These are phyloP conservation scores for Gentiana straminea DNA, from an alignment of 257 asterid species.

Conservation along the genomic window DNA sequence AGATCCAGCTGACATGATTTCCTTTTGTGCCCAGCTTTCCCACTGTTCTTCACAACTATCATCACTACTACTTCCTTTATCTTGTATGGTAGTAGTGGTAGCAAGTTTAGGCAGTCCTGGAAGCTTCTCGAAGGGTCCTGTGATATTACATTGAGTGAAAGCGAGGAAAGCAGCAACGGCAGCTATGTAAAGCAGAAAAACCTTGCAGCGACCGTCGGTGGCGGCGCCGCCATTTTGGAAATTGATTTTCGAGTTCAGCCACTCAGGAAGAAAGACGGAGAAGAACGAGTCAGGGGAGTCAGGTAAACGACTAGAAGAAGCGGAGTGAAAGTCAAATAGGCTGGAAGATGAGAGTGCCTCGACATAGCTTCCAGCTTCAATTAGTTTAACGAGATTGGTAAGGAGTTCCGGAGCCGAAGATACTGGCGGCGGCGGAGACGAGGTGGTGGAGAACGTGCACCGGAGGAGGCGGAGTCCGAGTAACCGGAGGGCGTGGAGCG, in stretches of 20 bases:
- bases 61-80: constrained; percentile 12
- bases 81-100: constrained; percentile 10
- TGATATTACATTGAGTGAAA: constrained; percentile 62
- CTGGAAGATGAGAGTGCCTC: constrained; percentile 52
- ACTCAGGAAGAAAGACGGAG: constrained; percentile 43
- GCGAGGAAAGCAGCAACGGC: constrained; percentile 70
- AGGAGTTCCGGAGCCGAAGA: constrained; percentile 23
- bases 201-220: constrained; percentile 31
- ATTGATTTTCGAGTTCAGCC: constrained; percentile 35
- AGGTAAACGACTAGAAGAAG: constrained; percentile 12
- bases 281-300: constrained; percentile 59
- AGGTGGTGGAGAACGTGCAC: constrained; percentile 45
- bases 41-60: constrained; percentile 58
- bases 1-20: constrained; percentile 74
- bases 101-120: constrained; percentile 52
- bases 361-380: constrained; percentile 60
- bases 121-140: constrained; percentile 69
- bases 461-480: constrained; percentile 92
- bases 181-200: constrained; percentile 54
- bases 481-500: constrained; percentile 23
- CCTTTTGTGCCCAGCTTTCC: constrained; percentile 86
- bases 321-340: constrained; percentile 30
- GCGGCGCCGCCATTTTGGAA: constrained; percentile 10
- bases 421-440: constrained; percentile 23
- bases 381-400: constrained; percentile 33